Evolutionary conservation across 345 rosid genomes (phyloP), one percentile per base, ranked within the genome.

Genomic region (Fremontodendron californicum): DNA sequence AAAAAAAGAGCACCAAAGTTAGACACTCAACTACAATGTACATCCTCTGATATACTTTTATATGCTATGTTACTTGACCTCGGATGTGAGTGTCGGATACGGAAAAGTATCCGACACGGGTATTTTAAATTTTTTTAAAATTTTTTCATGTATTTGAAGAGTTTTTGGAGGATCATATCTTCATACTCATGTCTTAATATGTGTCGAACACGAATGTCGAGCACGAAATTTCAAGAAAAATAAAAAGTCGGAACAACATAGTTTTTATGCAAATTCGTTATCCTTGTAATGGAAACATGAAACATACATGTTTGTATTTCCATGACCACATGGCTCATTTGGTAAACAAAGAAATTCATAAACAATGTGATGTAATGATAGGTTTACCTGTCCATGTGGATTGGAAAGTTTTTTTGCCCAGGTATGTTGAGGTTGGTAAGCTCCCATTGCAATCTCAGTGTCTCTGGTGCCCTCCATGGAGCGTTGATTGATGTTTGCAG

Each of bases 381-480:
- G 35, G 43, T 71, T 55, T 83, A 95, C 99, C 94, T 95, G 98
- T 80, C 96, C 98, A 7, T 71, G 89, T 19, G 99, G 99, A 79
- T 83, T 84, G 4, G 88, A 85, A 5, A 71, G 85, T 65, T 80
- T 80, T 74, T 85, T 83, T 40, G 90, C 96, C 93, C 97, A 90
- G 21, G 97, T 91, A 86, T 95, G 85, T 54, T 80, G 86, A 78
- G 98, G 99, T 85, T 95, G 99, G 82, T 95, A 95, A 71, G 99
- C 92, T 75, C 99, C 99, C 99, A 95, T 95, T 58, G 98, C 99
- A 68, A 95, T 95, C 86, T 95, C 98, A 10, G 98, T 91, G 75
- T 93, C 99, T 85, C 99, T 85, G 12, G 98, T 88, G 66, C 99
- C 98, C 76, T 95, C 99, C 97, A 95, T 90, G 25, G 99, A 95